Evolutionary conservation across 2,329 filamentous ascomycete species (phyloP), one percentile per base, ranked within the genome.

Genomic region (Talaromyces atroroseus): DNA sequence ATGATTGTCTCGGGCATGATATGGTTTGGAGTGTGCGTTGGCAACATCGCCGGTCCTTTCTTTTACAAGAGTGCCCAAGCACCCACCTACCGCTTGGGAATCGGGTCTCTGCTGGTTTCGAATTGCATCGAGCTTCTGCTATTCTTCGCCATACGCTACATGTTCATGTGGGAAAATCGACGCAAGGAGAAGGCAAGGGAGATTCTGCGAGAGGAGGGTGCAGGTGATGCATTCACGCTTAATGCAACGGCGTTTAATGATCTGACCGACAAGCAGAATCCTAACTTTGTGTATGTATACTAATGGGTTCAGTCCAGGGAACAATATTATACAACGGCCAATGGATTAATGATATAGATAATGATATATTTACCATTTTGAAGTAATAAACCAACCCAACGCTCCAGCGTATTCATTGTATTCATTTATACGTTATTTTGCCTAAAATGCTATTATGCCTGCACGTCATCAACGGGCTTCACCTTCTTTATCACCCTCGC

Each of bases 231-330:
- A 2, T 57, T 59, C 10, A 49, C 48, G 32, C 36, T 64, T 47
- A 72, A 78, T 61, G 67, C 65, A 14, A 79, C 76, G 10, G 77
- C 77, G 0, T 78, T 78, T 59, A 68, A 68, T 8, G 78, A 80
- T 63, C 63, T 79, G 70, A 80, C 77, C 2, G 77, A 78, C 60
- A 68, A 71, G 56, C 74, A 78, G 64, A 78, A 78, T 49, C 49
- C 71, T 50, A 77, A 78, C 24, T 66, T 66, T 40, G 50, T 60
- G 18, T 66, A 66, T 57, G 26, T 66, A 2, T 66, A 66, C 53
- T 66, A 29, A 21, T n/a, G 3, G 34, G n/a, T 16, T 16, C 11
- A n/a, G n/a, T 38, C 12, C 42, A n/a, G 23, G 11, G 42, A 32
- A 12, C 7, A 5, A 32, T 32, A 2, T 8, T 2, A 11, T 32